A percentile compares a stretch with the other conserved stretches of the same genome.
Conservation (phyloP, 2,329 filamentous ascomycete species). For the Paecilomyces variotii region DNA sequence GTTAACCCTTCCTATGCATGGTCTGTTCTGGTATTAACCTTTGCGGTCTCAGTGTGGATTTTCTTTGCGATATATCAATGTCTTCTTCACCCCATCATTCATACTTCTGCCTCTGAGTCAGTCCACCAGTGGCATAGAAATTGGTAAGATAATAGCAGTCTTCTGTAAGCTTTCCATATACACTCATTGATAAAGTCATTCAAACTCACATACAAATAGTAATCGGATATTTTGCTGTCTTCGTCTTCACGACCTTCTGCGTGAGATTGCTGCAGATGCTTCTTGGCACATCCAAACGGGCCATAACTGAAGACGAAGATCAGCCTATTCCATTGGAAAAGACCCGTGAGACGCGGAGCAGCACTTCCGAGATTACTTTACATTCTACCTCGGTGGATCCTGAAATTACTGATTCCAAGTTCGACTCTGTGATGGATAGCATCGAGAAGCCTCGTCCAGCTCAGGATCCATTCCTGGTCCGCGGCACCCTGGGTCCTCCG, state of each 20-base stretch:
- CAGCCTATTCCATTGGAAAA: neutral
- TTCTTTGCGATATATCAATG: neutral
- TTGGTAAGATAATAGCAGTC: neutral
- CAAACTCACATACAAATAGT: neutral
- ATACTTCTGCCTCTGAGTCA: neutral
- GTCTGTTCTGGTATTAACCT: neutral
- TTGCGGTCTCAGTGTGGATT: neutral
- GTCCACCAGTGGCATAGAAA: neutral
- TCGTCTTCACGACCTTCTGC: neutral
- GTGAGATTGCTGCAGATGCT: neutral
- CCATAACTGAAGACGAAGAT: neutral
- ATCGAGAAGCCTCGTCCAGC: neutral
- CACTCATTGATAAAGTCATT: neutral
- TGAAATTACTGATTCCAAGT: neutral
- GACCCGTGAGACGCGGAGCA: neutral
- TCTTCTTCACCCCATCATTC: neutral
- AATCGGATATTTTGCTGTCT: neutral
- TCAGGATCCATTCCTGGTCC: neutral
- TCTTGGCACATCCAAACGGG: neutral
- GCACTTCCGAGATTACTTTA: neutral
- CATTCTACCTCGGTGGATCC: neutral
- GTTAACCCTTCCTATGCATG: neutral
- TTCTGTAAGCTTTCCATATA: neutral
- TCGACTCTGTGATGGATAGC: neutral
- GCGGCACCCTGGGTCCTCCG: neutral